Evolutionary conservation across 2,329 filamentous ascomycete genomes (phyloP).

Genomic region (Myriangium duriaei): DNA sequence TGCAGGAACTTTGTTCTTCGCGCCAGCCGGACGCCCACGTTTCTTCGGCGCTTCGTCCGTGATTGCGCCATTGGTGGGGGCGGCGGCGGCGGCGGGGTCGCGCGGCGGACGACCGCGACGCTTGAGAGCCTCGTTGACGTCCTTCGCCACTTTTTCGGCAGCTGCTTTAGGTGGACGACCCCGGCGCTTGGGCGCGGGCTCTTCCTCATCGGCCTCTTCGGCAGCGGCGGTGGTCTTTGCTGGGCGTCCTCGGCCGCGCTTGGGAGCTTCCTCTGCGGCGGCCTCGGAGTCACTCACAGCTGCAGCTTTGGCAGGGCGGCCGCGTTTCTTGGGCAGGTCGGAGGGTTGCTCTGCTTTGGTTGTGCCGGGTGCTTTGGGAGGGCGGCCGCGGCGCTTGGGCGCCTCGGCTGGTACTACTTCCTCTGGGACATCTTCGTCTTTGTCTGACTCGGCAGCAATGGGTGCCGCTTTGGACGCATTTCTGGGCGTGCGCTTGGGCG

Average conservation of each 20-base stretch:
- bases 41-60: constrained; percentile 7
- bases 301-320: constrained; percentile 19
- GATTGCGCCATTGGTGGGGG: not conserved
- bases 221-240: constrained; percentile 2
- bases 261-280: constrained; percentile 2
- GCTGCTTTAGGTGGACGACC: constrained; percentile 6
- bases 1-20: not conserved
- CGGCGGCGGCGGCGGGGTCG: constrained; percentile 1
- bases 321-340: constrained; percentile 19
- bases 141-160: constrained; percentile 13
- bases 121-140: constrained; percentile 15
- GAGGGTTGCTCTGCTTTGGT: constrained; percentile 11
- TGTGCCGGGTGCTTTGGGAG: constrained; percentile 12
- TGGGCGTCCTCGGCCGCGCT: not conserved
- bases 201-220: constrained; percentile 7
- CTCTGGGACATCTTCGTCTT: too few relatives aligned
- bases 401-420: constrained; percentile 11
- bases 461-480: constrained; percentile 7
- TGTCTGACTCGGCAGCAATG: constrained; percentile 5
- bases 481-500: constrained; percentile 2
- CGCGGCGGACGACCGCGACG: constrained; percentile 17
- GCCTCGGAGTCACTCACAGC: constrained; percentile 7
- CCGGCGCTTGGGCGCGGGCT: constrained; percentile 6
- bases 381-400: constrained; percentile 21
- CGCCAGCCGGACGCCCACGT: constrained; percentile 10